Conservation (phyloP, 1,284 basidiomycete species). For the Exsudoporus floridanus region DNA sequence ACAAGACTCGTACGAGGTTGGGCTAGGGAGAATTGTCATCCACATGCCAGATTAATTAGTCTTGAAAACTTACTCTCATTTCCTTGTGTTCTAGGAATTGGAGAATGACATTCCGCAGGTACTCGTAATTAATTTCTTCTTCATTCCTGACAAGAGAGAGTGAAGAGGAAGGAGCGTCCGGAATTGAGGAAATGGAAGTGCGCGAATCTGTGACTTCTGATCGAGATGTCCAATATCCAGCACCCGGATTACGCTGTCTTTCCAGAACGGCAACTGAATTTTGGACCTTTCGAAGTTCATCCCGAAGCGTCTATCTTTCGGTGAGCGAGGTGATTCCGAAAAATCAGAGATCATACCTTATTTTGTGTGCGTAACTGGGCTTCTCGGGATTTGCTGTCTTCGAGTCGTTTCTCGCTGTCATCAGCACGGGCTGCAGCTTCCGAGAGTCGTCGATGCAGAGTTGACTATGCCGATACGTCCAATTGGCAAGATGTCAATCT, state of each 20-base stretch:
- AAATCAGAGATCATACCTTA: slow-evolving; percentile 52
- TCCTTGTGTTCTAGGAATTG: slow-evolving; percentile 92
- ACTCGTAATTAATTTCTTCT: slow-evolving; percentile 94
- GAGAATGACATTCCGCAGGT: slow-evolving; percentile 89
- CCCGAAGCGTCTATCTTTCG: slow-evolving; percentile 68
- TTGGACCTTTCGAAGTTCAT: slow-evolving; percentile 91
- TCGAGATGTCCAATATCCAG: slow-evolving; percentile 81
- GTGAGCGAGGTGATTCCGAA: slow-evolving; percentile 1
- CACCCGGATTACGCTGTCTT: slow-evolving; percentile 86
- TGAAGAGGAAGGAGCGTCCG: slow-evolving; percentile 43
- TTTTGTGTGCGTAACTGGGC: slow-evolving; percentile 65
- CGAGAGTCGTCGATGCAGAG: slow-evolving; percentile 43
- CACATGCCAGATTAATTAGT: not conserved
- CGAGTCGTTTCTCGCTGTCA: slow-evolving; percentile 55
- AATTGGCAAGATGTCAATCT: not conserved
- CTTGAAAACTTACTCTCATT: slow-evolving; percentile 65
- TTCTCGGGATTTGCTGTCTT: slow-evolving; percentile 67
- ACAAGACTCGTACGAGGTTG: slow-evolving; percentile 85
- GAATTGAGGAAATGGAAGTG: slow-evolving; percentile 46
- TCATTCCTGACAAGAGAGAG: slow-evolving; percentile 51
- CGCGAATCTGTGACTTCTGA: slow-evolving; percentile 44
- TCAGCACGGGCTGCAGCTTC: slow-evolving; percentile 48
- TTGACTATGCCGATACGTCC: slow-evolving; percentile 38
- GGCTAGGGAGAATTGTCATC: slow-evolving; percentile 49
- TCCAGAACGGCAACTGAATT: slow-evolving; percentile 88